Evolutionary conservation across 2,329 filamentous ascomycete genomes (phyloP).

Genomic region (Aurifilum marmelostoma): DNA sequence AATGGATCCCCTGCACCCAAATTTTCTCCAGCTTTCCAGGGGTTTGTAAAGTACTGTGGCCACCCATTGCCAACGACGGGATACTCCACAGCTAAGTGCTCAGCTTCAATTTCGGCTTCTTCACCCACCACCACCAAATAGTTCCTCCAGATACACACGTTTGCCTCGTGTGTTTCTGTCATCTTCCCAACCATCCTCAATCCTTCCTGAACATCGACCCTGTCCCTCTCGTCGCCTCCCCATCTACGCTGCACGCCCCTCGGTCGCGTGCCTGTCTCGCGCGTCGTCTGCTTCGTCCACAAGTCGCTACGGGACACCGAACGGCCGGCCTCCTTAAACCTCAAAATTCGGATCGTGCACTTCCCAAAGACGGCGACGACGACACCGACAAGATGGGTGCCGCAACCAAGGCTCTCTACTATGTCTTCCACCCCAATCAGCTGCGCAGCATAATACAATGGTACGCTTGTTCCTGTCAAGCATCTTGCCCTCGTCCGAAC

Average conservation of each 20-base stretch:
- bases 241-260: neutral
- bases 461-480: constrained; percentile 51
- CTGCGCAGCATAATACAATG: constrained; percentile 87
- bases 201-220: neutral
- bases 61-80: neutral
- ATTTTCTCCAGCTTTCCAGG: constrained; percentile 6
- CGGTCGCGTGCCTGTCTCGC: constrained; percentile 3
- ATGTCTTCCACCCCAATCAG: constrained; percentile 73
- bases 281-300: neutral
- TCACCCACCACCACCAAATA: neutral
- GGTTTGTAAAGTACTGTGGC: neutral
- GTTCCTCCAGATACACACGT: neutral
- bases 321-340: neutral
- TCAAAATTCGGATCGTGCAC: neutral
- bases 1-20: neutral
- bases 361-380: neutral
- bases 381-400: constrained; percentile 54
- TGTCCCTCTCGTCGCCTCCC: neutral
- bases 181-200: neutral
- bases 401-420: constrained; percentile 65
- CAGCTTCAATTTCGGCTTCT: neutral
- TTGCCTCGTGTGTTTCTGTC: neutral
- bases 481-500: constrained; percentile 18
- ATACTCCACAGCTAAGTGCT: neutral
- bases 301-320: neutral